Percentiles rank a stretch among this genome's conserved stretches.
These are phyloP conservation scores for Kwoniella heveanensis DNA, from an alignment of 768 basidiomycete genomes.

Conservation along the genomic window DNA sequence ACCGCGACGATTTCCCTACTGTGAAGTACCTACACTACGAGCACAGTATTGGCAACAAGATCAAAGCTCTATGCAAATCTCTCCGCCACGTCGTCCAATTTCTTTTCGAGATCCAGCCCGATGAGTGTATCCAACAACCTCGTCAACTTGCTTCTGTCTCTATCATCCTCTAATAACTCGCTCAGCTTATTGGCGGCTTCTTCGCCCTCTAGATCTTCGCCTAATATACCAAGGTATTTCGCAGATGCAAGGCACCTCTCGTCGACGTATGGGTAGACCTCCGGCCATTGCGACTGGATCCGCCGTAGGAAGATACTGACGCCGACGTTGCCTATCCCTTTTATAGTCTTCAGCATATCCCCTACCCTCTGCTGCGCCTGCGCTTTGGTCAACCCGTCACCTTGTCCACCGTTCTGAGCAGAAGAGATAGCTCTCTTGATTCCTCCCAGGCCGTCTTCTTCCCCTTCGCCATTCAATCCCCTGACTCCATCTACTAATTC, in stretches of 20 bases:
- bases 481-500: constrained; percentile 36
- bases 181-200: constrained; percentile 26
- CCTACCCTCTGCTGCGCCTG: constrained; percentile 34
- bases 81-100: constrained; percentile 31
- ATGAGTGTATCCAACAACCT: constrained; percentile 44
- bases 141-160: constrained; percentile 32
- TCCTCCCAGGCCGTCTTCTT: constrained; percentile 28
- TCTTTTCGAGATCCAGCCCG: constrained; percentile 46
- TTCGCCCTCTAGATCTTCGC: constrained; percentile 25
- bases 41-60: too few species aligned
- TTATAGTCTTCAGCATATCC: constrained; percentile 34
- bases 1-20: too few species aligned
- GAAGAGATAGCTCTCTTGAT: constrained; percentile 23
- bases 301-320: constrained; percentile 43
- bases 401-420: background rate
- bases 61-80: constrained; percentile 12
- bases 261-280: constrained; percentile 49
- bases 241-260: constrained; percentile 37
- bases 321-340: constrained; percentile 44
- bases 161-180: background rate
- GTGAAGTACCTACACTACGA: too few species aligned
- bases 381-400: constrained; percentile 6
- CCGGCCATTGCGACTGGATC: constrained; percentile 46
- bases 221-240: constrained; percentile 31
- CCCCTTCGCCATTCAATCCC: constrained; percentile 34